These are phyloP conservation scores for Recurvomyces mirabilis DNA, from an alignment of 495 filamentous ascomycete genomes.

Conservation along the genomic window DNA sequence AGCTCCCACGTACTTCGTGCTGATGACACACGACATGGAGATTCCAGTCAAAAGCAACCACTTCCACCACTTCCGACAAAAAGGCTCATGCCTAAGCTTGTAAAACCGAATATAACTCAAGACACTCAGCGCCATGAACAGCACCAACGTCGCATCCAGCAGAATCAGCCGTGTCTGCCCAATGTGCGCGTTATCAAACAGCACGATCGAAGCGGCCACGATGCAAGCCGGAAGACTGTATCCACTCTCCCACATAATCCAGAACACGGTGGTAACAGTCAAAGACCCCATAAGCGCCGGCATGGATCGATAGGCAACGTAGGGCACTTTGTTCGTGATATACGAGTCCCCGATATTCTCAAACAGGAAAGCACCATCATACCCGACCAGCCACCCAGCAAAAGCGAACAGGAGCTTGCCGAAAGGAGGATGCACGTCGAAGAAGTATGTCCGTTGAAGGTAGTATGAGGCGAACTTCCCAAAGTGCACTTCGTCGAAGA, in stretches of 20 bases:
- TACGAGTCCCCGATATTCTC: conserved; percentile 99
- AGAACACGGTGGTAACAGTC: conserved; percentile 84
- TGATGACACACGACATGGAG: conserved; percentile 90
- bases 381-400: conserved; percentile 91
- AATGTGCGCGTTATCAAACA: conserved; percentile 98
- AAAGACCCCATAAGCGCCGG: conserved; percentile 83
- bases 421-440: conserved; percentile 98
- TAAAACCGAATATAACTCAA: conserved; percentile 95
- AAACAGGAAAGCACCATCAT: conserved; percentile 94
- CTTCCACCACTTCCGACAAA: conserved; percentile 97
- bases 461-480: conserved; percentile 99
- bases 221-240: conserved; percentile 91
- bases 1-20: conserved; percentile 92
- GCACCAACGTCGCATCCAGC: conserved; percentile 84
- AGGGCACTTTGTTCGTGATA: conserved; percentile 91
- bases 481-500: conserved; percentile 99
- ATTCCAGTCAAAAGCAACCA: conserved; percentile 94
- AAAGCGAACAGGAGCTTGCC: conserved; percentile 83
- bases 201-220: conserved; percentile 70
- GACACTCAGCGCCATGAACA: conserved; percentile 89
- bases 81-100: conserved; percentile 82
- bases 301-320: conserved; percentile 88
- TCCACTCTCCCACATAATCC: conserved; percentile 99
- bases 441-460: conserved; percentile 96
- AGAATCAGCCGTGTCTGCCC: conserved; percentile 93